Evolutionary conservation across 148 eudicot species (phyloP).

Genomic region (Mesembryanthemum crystallinum): DNA sequence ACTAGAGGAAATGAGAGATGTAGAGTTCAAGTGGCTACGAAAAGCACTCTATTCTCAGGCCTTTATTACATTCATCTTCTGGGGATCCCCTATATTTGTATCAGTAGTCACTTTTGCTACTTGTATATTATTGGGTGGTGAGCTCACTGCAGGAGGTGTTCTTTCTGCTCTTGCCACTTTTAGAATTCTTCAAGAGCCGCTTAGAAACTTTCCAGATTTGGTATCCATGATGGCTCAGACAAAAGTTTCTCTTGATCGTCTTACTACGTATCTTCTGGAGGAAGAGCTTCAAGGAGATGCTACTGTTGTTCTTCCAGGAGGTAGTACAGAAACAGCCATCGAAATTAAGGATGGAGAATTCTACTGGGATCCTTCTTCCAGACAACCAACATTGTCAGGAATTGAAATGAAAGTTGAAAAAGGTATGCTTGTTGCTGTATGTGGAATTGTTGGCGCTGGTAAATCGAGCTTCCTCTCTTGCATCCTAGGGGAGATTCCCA

Average conservation of each 20-base stretch:
- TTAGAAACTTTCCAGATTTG: conserved; percentile 78
- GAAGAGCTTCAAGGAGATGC: conserved; percentile 81
- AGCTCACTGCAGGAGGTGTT: conserved; percentile 80
- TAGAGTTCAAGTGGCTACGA: conserved; percentile 78
- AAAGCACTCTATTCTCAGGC: conserved; percentile 87
- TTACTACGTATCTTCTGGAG: conserved; percentile 61
- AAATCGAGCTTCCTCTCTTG: conserved; percentile 91
- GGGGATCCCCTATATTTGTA: conserved; percentile 96
- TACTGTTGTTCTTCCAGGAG: conserved; percentile 50
- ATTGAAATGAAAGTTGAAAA: conserved; percentile 64
- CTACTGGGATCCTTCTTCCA: conserved; percentile 69
- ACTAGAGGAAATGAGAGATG: conserved; percentile 71
- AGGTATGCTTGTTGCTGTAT: conserved; percentile 87
- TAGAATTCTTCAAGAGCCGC: conserved; percentile 86
- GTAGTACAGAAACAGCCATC: conserved; percentile 53
- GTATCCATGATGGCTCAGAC: conserved; percentile 94
- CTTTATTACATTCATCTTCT: conserved; percentile 71
- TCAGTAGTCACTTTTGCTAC: conserved; percentile 83
- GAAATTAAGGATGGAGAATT: conserved; percentile 75
- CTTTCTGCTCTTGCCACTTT: conserved; percentile 91
- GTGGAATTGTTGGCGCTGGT: conserved; percentile 92
- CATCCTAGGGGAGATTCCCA: conserved; percentile 95
- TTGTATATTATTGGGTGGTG: conserved; percentile 61
- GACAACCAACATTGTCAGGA: conserved; percentile 54
- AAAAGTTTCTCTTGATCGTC: conserved; percentile 86